Base-by-base conservation (phyloP, 805 yeast species). In the Yarrowia sp. region DNA sequence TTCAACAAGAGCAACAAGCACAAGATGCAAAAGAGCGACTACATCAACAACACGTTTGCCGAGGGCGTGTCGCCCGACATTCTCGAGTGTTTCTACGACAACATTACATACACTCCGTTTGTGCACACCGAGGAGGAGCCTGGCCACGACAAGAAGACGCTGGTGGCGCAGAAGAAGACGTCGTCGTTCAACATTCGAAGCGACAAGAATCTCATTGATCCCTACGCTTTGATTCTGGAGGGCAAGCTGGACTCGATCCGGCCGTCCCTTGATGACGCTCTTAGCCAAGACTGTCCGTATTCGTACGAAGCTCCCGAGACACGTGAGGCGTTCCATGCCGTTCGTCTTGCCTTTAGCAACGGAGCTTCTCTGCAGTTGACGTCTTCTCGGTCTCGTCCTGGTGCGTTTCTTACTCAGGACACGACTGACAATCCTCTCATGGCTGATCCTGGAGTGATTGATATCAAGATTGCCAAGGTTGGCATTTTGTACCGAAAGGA, bases 21-120 rank as follows among this genome's bases (percentile, higher is more conserved):
- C 64, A 89, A 89, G 72, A 87, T 89, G 89, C 75, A 85, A 10
- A 85, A 82, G 69, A 73, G 77, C 4, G 92, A 88, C 67, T 89
- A 85, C 70, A 78, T 86, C 16, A 79, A 80, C 46, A 83, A 83
- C 54, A 72, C 78, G 17, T 68, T 70, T 48, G 70, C 72, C 21
- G 74, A 75, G 26, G 76, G 76, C 10, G 69, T 78, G 10, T 70
- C 80, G 2, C 71, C 71, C 16, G 77, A 74, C 28, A 67, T 77
- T 21, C 68, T 77, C 40, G 78, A 78, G 58, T 88, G 87, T 71
- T 82, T 82, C 67, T 89, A 80, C 70, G 92, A 88, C 69, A 89
- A 89, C 71, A 83, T 87, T 52, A 84, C 86, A 0, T 80, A 80
- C 62, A 74, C 83, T 4, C 88, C 87, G 21, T 86, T 88, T 67